phyloP scores from a whole-genome alignment of 2,329 filamentous ascomycete genomes.

The Penicillium sp. region DNA sequence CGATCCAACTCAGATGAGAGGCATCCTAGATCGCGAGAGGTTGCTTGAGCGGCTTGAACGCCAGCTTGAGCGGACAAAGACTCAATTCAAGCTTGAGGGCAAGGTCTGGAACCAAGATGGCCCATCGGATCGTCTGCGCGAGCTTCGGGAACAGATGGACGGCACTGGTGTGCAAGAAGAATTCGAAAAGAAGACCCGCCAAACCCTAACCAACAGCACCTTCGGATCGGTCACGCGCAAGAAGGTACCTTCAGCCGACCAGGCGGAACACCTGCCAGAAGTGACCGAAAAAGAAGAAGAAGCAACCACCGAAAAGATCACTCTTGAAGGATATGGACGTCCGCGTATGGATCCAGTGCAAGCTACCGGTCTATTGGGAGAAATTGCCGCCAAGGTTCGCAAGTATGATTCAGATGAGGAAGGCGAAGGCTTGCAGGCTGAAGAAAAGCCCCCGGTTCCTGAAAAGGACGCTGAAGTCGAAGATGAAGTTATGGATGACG shows the following conservation, averaged over 20 bases:
- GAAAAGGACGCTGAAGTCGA: conserved; percentile 50
- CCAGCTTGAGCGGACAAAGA: conserved; percentile 95
- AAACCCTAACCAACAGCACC: conserved; percentile 67
- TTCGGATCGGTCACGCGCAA: conserved; percentile 67
- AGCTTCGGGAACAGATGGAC: conserved; percentile 94
- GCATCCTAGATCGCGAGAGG: conserved; percentile 86
- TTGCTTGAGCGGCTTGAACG: conserved; percentile 93
- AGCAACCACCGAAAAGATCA: conserved; percentile 69
- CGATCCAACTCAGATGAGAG: conserved; percentile 76
- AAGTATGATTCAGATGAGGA: conserved; percentile 64
- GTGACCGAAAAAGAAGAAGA: conserved; percentile 49
- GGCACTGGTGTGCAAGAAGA: conserved; percentile 52
- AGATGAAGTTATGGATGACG: conserved; percentile 43
- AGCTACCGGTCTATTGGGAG: conserved; percentile 62
- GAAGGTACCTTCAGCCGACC: conserved; percentile 39
- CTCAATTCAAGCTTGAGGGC: conserved; percentile 93
- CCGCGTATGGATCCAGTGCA: conserved; percentile 61
- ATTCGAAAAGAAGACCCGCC: conserved; percentile 52
- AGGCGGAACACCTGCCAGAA: conserved; percentile 49
- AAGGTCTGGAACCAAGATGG: conserved; percentile 83
- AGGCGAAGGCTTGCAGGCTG: conserved; percentile 46
- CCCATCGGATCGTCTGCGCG: conserved; percentile 86
- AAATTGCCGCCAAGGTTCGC: conserved; percentile 72
- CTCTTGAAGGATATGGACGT: conserved; percentile 59
- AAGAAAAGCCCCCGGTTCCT: conserved; percentile 49